Percentiles rank a stretch among this genome's conserved stretches.
These are phyloP conservation scores for Leptographium flavum DNA, from an alignment of 2,329 filamentous ascomycete species.

Conservation along the genomic window DNA sequence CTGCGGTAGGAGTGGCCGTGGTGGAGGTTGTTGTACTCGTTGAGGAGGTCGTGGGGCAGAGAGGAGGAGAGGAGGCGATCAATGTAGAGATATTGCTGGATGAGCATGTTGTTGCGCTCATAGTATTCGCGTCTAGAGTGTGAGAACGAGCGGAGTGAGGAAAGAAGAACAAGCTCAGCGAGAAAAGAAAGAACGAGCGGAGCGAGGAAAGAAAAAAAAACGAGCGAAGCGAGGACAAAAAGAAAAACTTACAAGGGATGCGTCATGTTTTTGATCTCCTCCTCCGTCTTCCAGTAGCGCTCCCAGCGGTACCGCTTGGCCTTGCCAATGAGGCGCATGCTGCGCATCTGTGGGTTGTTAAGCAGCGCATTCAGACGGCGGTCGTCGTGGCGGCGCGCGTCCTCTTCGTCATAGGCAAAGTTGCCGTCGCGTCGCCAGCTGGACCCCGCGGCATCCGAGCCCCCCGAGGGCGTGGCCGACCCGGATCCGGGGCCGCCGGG, in stretches of 20 bases:
- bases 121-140: slow-evolving; percentile 59
- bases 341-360: slow-evolving; percentile 59
- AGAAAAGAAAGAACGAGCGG: background rate
- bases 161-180: no score
- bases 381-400: slow-evolving; percentile 37
- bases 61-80: slow-evolving; percentile 82
- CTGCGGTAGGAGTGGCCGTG: slow-evolving; percentile 34
- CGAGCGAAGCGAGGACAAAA: no score
- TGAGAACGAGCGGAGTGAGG: no score
- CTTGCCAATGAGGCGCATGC: slow-evolving; percentile 76
- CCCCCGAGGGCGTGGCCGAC: background rate
- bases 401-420: slow-evolving; percentile 20
- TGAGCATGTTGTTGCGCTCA: slow-evolving; percentile 72
- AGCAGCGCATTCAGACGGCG: slow-evolving; percentile 45
- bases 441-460: background rate
- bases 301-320: slow-evolving; percentile 80
- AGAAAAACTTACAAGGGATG: slow-evolving; percentile 41
- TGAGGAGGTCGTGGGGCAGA: slow-evolving; percentile 79
- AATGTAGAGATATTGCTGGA: slow-evolving; percentile 89
- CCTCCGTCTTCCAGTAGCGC: slow-evolving; percentile 70
- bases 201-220: background rate
- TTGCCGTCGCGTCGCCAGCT: slow-evolving; percentile 12
- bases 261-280: slow-evolving; percentile 56
- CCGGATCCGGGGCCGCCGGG: background rate
- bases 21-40: slow-evolving; percentile 64